phyloP scores from a whole-genome alignment of 2,329 filamentous ascomycete genomes.

The Epichloe festucae region DNA sequence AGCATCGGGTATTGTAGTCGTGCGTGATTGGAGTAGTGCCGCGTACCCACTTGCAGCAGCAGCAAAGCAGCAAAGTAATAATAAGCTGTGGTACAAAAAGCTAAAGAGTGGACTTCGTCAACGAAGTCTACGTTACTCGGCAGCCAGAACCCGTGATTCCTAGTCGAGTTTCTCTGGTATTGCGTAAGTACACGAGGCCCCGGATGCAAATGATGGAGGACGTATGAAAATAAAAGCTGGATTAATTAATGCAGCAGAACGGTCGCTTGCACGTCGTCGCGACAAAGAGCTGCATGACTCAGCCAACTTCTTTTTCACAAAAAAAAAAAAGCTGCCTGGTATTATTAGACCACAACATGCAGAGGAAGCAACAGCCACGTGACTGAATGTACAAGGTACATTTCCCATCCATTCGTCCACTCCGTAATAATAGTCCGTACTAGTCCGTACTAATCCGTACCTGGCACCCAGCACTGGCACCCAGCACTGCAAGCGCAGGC shows the following conservation, averaged over 20 bases:
- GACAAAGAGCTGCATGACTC: slow-evolving; percentile 1
- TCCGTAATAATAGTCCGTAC: not conserved
- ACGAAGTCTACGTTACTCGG: too few species aligned
- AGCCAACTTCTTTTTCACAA: slow-evolving; percentile 9
- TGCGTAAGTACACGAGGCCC: not conserved
- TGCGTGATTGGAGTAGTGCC: not conserved
- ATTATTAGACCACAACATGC: slow-evolving; percentile 13
- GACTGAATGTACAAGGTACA: not conserved
- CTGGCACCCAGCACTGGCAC: not conserved
- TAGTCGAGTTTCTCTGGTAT: not conserved
- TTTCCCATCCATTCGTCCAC: too few species aligned
- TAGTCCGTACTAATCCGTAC: not conserved
- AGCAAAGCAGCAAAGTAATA: not conserved
- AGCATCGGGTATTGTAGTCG: not conserved
- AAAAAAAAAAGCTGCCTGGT: slow-evolving; percentile 6
- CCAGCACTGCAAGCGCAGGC: not conserved
- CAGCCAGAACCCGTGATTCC: not conserved
- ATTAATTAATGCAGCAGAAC: not conserved
- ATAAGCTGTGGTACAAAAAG: not conserved
- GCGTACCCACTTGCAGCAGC: not conserved
- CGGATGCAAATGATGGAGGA: not conserved
- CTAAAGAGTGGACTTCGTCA: not conserved
- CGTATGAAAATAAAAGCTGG: not conserved
- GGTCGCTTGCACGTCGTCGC: slow-evolving; percentile 5
- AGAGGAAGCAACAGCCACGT: slow-evolving; percentile 9